Percentiles rank a stretch among this genome's conserved stretches.
Conservation (phyloP, 2,329 filamentous ascomycete species). For the Paecilomyces sp. region DNA sequence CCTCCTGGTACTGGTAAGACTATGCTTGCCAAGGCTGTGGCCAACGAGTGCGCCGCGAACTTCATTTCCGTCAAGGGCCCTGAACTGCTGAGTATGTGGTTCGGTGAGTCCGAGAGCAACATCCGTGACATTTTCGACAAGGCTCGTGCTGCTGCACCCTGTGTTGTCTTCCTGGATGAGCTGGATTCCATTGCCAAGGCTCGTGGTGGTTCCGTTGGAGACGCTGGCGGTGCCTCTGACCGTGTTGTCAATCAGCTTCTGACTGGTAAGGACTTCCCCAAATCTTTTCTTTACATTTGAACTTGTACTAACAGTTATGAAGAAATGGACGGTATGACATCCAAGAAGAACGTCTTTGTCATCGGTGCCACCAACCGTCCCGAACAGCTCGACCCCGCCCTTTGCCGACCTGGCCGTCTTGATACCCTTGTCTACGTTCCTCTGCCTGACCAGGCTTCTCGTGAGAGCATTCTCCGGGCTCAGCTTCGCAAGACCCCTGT, state of each 20-base stretch:
- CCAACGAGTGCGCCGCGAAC: slow-evolving; percentile 98
- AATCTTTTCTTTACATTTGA: neutral
- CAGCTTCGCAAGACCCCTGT: slow-evolving; percentile 98
- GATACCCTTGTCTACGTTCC: slow-evolving; percentile 98
- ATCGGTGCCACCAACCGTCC: slow-evolving; percentile 98
- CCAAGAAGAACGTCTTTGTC: slow-evolving; percentile 99
- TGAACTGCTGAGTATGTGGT: slow-evolving; percentile 99
- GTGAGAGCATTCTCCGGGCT: slow-evolving; percentile 82
- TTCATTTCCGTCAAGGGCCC: slow-evolving; percentile 99
- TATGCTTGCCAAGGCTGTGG: slow-evolving; percentile 96
- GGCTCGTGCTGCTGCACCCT: slow-evolving; percentile 93
- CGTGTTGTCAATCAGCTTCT: slow-evolving; percentile 99
- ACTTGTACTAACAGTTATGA: slow-evolving; percentile 34
- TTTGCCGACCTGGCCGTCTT: slow-evolving; percentile 97
- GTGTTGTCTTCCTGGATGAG: slow-evolving; percentile 97
- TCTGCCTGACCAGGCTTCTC: slow-evolving; percentile 83
- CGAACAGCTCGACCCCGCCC: slow-evolving; percentile 94
- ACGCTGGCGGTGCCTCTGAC: slow-evolving; percentile 96
- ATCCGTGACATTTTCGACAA: slow-evolving; percentile 99
- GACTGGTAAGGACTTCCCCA: slow-evolving; percentile 59
- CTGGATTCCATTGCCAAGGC: slow-evolving; percentile 99
- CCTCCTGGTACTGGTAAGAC: slow-evolving; percentile 99
- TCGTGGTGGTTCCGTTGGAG: slow-evolving; percentile 90
- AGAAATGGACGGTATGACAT: slow-evolving; percentile 99
- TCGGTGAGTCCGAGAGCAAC: slow-evolving; percentile 99